Evolutionary conservation across 1,284 basidiomycete genomes (phyloP).

Genomic region (Trichosporon inkin): DNA sequence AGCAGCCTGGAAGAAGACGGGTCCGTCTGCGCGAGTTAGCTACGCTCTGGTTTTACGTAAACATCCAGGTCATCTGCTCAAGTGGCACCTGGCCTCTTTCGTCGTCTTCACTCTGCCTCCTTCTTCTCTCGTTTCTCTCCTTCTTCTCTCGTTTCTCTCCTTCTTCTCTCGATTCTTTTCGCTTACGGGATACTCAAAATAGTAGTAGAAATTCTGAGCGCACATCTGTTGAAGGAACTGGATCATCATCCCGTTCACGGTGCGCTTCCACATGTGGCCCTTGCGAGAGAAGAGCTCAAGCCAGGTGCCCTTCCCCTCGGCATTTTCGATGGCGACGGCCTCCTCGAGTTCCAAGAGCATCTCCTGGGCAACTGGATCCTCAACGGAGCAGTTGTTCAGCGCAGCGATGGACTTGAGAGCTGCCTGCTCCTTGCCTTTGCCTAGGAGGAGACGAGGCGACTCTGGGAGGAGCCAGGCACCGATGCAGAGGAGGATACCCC

Average conservation of each 20-base stretch:
- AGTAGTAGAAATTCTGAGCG: constrained; percentile 40
- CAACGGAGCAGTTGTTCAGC: constrained; percentile 61
- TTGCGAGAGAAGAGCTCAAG: constrained; percentile 65
- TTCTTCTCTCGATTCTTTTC: background rate
- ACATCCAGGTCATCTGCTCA: background rate
- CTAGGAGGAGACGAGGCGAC: constrained; percentile 53
- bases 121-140: background rate
- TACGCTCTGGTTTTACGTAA: background rate
- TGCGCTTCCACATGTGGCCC: constrained; percentile 13
- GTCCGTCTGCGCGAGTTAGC: constrained; percentile 50
- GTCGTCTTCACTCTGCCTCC: background rate
- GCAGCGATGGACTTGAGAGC: constrained; percentile 62
- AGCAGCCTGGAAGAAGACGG: constrained; percentile 74
- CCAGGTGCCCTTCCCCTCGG: constrained; percentile 74
- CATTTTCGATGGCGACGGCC: constrained; percentile 58
- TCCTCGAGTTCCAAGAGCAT: constrained; percentile 65
- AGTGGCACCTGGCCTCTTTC: background rate
- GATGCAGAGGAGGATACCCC: constrained; percentile 45
- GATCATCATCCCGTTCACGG: constrained; percentile 65
- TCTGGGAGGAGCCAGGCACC: constrained; percentile 73
- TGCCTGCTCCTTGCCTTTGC: constrained; percentile 49
- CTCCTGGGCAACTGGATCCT: constrained; percentile 63
- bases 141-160: background rate
- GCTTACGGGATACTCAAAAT: background rate
- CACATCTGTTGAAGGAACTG: constrained; percentile 74